A percentile compares a stretch with the other conserved stretches of the same genome.
These are phyloP conservation scores for Solanum corneliomulleri DNA, from an alignment of 257 asterid genomes.

Conservation along the genomic window DNA sequence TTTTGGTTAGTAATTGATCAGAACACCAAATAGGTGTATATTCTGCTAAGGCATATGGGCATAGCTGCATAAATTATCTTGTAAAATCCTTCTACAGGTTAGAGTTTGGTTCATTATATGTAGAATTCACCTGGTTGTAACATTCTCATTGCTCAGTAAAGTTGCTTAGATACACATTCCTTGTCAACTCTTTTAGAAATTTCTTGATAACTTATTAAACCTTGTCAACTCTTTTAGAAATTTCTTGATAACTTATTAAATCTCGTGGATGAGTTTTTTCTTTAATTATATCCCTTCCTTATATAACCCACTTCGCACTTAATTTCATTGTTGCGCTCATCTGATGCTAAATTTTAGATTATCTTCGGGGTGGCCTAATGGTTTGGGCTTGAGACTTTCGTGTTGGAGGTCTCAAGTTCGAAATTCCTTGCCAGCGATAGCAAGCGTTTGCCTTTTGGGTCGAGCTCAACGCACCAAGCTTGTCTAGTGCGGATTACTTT, in stretches of 20 bases:
- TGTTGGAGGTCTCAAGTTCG: too few species aligned
- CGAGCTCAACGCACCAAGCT: too few species aligned
- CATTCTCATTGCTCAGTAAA: background rate
- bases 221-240: background rate
- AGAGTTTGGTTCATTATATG: background rate
- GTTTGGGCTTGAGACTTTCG: too few species aligned
- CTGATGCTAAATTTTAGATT: too few species aligned
- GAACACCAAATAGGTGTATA: constrained; percentile 17
- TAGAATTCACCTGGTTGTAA: background rate
- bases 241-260: background rate
- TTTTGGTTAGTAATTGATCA: background rate
- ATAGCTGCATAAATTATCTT: background rate
- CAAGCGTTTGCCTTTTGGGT: too few species aligned
- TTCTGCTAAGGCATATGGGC: background rate
- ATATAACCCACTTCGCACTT: background rate
- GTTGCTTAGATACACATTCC: background rate
- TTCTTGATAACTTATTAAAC: background rate
- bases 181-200: background rate
- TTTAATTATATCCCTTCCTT: background rate
- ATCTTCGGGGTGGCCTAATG: too few species aligned
- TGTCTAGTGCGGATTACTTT: too few species aligned
- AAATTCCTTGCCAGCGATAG: too few species aligned
- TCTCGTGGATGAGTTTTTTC: background rate
- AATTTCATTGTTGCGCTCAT: too few species aligned
- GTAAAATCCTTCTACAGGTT: background rate